Conservation (phyloP, 169 alveolate genomes). For the Plasmodium malariae region DNA sequence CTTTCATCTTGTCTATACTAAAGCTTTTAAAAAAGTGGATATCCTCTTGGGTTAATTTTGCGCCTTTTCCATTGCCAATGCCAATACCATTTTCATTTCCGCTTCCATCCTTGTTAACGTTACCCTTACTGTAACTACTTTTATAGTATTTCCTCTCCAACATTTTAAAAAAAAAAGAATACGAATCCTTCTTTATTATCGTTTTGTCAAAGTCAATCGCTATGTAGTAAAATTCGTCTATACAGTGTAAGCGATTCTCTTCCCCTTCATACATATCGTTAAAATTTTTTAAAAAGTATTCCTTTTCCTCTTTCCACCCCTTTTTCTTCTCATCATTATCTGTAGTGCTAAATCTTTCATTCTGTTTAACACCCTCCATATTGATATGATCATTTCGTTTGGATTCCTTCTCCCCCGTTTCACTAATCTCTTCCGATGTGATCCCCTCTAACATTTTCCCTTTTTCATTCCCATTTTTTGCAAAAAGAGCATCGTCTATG, state of each 20-base stretch:
- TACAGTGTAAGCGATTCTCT: not conserved
- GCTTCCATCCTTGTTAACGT: too few species aligned
- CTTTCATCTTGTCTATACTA: constrained; percentile 4
- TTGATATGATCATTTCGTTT: too few species aligned
- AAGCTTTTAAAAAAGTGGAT: constrained; percentile 24
- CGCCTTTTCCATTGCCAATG: not conserved
- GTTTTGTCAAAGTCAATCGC: constrained; percentile 72
- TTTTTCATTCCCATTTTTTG: not conserved
- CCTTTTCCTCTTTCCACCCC: not conserved
- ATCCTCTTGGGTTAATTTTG: constrained; percentile 38
- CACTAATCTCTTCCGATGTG: too few species aligned
- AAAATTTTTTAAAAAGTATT: constrained; percentile 12
- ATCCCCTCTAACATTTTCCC: too few species aligned
- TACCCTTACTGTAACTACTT: not conserved
- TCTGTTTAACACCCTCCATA: not conserved
- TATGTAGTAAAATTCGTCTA: constrained; percentile 35
- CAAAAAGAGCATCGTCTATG: constrained; percentile 10
- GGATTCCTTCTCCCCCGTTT: too few species aligned
- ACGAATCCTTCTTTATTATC: constrained; percentile 47
- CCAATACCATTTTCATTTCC: too few species aligned
- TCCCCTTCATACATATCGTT: not conserved
- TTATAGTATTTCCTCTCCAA: constrained; percentile 7
- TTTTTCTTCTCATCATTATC: not conserved
- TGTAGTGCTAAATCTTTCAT: not conserved
- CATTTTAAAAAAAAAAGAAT: constrained; percentile 25